A percentile compares a stretch with the other conserved stretches of the same genome.
Evolutionary conservation across 1,139 yeast species (phyloP).

Genomic region (Geotrichum aggregatum): DNA sequence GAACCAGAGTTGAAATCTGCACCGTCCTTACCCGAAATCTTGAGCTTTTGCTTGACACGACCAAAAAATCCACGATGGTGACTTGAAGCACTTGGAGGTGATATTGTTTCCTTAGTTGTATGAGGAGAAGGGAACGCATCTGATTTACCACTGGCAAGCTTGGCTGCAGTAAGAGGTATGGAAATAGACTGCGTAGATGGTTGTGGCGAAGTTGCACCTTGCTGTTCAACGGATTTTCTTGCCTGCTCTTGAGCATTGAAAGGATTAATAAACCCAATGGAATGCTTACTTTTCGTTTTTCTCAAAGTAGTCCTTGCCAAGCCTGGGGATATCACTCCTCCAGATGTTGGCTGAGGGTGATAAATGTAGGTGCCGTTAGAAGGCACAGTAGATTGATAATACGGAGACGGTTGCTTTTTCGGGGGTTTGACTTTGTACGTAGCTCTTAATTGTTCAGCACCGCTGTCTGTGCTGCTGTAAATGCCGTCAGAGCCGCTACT

Average conservation of each 20-base stretch:
- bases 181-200: background rate
- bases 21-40: background rate
- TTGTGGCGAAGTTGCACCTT: background rate
- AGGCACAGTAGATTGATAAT: background rate
- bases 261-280: constrained; percentile 4
- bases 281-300: constrained; percentile 1
- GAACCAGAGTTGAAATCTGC: background rate
- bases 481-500: constrained; percentile 5
- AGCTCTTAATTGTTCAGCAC: background rate
- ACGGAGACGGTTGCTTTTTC: background rate
- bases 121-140: constrained; percentile 1
- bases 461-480: constrained; percentile 11
- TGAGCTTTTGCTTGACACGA: constrained; percentile 16
- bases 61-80: constrained; percentile 16
- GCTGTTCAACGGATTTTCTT: background rate
- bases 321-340: background rate
- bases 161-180: constrained; percentile 16
- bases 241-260: constrained; percentile 2
- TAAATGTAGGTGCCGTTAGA: constrained; percentile 3
- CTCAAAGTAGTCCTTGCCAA: constrained; percentile 3
- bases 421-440: constrained; percentile 1
- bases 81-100: background rate
- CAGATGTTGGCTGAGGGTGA: background rate
- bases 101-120: background rate
- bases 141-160: constrained; percentile 12